Percentiles rank a stretch among this genome's conserved stretches.
Evolutionary conservation across 495 filamentous ascomycete species (phyloP).

Genomic region (Penicillium flavigenum): DNA sequence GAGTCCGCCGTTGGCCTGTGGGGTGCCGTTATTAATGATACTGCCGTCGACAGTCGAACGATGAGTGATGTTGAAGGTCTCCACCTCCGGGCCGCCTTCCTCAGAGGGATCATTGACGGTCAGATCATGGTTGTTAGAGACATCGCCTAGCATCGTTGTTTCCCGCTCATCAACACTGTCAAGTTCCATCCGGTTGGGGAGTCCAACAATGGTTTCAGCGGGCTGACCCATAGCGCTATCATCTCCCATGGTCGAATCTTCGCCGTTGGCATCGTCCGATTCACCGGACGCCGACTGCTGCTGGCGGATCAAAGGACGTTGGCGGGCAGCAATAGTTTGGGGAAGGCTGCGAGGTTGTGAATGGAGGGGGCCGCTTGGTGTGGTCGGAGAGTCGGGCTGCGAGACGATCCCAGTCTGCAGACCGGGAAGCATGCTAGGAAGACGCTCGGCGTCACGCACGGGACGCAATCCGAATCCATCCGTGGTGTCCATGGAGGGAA

Average conservation of each 20-base stretch:
- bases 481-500: constrained; percentile 69
- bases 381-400: constrained; percentile 91
- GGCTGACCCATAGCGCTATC: constrained; percentile 63
- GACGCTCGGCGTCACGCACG: constrained; percentile 80
- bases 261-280: constrained; percentile 78
- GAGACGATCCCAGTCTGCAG: constrained; percentile 71
- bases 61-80: constrained; percentile 96
- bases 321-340: constrained; percentile 44
- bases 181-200: constrained; percentile 76
- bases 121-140: constrained; percentile 71
- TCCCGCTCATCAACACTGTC: constrained; percentile 74
- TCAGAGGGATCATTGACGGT: constrained; percentile 78
- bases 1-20: constrained; percentile 60
- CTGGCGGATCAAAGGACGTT: constrained; percentile 80
- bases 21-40: constrained; percentile 65
- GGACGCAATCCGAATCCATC: constrained; percentile 77
- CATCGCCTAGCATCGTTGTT: constrained; percentile 67
- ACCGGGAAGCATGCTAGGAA: constrained; percentile 79
- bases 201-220: constrained; percentile 70
- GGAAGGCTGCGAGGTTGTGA: constrained; percentile 44
- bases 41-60: constrained; percentile 83
- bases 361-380: constrained; percentile 69
- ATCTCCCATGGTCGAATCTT: constrained; percentile 63
- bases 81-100: constrained; percentile 64
- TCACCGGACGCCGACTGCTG: constrained; percentile 86